These are phyloP conservation scores for Amanita fuliginea DNA, from an alignment of 768 basidiomycete species.

Conservation along the genomic window DNA sequence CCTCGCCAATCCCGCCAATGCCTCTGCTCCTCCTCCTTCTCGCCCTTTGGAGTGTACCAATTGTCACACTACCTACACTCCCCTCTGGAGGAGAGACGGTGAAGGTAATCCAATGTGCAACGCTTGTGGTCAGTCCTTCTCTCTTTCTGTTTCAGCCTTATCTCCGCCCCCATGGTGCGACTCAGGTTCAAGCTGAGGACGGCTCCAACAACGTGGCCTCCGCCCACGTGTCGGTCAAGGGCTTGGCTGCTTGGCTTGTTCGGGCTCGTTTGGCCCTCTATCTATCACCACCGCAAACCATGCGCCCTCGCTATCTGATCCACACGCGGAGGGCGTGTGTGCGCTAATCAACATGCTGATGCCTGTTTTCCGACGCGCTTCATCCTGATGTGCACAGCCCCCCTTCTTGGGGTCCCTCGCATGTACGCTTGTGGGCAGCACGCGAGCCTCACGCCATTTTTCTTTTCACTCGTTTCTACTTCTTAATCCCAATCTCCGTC, in stretches of 20 bases:
- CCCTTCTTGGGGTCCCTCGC: not conserved
- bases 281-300: not conserved
- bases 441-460: not conserved
- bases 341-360: constrained; percentile 3
- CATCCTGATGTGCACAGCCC: constrained; percentile 1
- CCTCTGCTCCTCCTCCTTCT: constrained; percentile 19
- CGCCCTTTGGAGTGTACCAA: constrained; percentile 48
- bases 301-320: constrained; percentile 5
- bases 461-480: constrained; percentile 1
- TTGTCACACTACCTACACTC: constrained; percentile 69
- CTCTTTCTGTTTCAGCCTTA: constrained; percentile 13
- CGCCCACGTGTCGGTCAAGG: constrained; percentile 2
- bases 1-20: constrained; percentile 13
- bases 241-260: not conserved
- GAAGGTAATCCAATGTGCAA: constrained; percentile 84
- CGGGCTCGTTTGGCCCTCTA: not conserved
- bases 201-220: not conserved
- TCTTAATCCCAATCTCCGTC: constrained; percentile 9
- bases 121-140: constrained; percentile 68
- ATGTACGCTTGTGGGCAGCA: not conserved
- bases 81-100: constrained; percentile 75
- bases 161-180: not conserved
- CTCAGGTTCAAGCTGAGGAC: not conserved
- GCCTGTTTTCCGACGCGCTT: not conserved
- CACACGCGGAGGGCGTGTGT: constrained; percentile 1